Evolutionary conservation across 495 filamentous ascomycete species (phyloP), one percentile per base, ranked within the genome.

Genomic region (Penicillium mononematosum): DNA sequence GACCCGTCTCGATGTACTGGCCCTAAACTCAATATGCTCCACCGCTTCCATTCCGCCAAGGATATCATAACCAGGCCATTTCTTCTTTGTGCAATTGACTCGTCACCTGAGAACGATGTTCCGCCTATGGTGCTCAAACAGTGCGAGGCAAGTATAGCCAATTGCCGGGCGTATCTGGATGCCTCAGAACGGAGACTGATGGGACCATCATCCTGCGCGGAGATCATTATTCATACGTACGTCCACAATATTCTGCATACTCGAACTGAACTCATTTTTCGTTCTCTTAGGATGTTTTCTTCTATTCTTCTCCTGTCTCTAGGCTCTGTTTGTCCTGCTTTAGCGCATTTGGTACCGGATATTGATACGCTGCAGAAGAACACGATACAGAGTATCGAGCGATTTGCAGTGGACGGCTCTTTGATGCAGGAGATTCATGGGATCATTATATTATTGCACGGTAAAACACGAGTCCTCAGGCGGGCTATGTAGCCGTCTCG

Each of bases 11-110:
- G 34, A 8, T 41, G 10, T 19, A 49, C 20, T 42, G 44, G 36
- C 9, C 29, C 31, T 19, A 32, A 27, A n/a, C 19, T 41, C 11
- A 48, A 48, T 17, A 56, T 56, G 44, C 44, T 56, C 9, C 54
- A 51, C 34, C 49, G 54, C 9, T 56, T 49, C 12, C 38, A 49
- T 9, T 48, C 54, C 1, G 44, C 44, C n/a, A 49, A 49, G n/a
- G 54, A 56, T 48, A 56, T 56, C 32, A 56, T 56, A 5, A 38
- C 45, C 1, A 47, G 54, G 9, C 54, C 54, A 22, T 56, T 56
- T 36, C 57, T 54, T 43, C 50, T 54, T 17, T 27, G 36, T 25
- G 51, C 55, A 16, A 29, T 50, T 47, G 47, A 52, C 12, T 50
- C 19, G 5, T 47, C 31, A 3, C 48, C 55, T 4, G 55, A 58